Percentiles rank a stretch among this genome's conserved stretches.
Evolutionary conservation across 495 filamentous ascomycete species (phyloP).

Genomic region (Rhypophila decipiens): DNA sequence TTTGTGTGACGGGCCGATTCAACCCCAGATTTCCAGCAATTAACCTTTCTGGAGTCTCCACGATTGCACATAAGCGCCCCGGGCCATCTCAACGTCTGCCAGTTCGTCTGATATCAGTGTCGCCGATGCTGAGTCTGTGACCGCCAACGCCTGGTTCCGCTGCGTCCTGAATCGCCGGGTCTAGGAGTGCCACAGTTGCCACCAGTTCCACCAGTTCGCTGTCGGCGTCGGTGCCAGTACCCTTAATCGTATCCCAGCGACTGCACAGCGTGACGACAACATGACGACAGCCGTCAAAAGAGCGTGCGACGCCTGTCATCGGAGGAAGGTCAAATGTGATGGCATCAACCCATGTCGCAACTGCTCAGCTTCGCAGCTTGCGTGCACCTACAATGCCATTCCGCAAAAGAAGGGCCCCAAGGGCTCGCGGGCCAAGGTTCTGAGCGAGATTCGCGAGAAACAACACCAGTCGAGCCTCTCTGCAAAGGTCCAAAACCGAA

Average conservation of each 20-base stretch:
- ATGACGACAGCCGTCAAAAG: conserved; percentile 56
- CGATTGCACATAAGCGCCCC: conserved; percentile 19
- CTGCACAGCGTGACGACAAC: conserved; percentile 5
- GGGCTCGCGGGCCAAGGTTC: conserved; percentile 73
- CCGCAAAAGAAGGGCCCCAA: conserved; percentile 85
- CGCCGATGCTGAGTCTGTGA: conserved; percentile 23
- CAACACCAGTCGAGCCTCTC: conserved; percentile 55
- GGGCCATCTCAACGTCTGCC: conserved; percentile 5
- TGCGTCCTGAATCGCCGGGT: conserved; percentile 13
- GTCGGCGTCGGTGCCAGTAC: no score
- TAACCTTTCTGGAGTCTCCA: conserved; percentile 28
- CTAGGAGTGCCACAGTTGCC: conserved; percentile 6
- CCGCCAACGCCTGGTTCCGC: conserved; percentile 13
- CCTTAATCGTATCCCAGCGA: no score
- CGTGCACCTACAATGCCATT: conserved; percentile 76
- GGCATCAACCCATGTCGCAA: conserved; percentile 65
- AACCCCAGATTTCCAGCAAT: conserved; percentile 22
- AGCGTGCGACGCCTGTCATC: conserved; percentile 78
- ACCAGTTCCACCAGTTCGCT: conserved; percentile 2
- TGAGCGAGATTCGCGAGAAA: conserved; percentile 65
- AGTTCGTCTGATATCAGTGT: conserved; percentile 12
- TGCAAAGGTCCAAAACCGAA: conserved; percentile 40
- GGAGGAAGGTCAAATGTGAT: conserved; percentile 77
- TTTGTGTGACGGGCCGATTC: conserved; percentile 26
- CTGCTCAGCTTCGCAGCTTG: conserved; percentile 59